Conservation (phyloP, 2,329 filamentous ascomycete species). For the Colletotrichum zoysiae region DNA sequence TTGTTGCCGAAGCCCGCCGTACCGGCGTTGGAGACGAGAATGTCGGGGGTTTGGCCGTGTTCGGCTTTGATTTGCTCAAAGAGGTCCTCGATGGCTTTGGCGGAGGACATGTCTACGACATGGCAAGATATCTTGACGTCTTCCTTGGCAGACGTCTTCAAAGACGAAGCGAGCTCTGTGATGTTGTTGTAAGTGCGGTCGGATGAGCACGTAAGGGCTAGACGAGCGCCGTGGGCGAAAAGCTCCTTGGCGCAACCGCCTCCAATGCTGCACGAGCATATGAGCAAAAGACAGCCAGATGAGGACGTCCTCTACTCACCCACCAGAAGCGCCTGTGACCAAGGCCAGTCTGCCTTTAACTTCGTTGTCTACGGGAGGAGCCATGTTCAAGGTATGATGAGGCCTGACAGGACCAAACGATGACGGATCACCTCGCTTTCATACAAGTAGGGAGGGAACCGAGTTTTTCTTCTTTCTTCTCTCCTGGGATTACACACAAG, state of each 20-base stretch:
- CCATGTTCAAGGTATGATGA: slow-evolving; percentile 18
- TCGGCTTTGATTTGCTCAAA: slow-evolving; percentile 65
- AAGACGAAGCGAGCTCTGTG: slow-evolving; percentile 10
- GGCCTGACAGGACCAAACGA: background rate
- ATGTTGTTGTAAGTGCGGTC: slow-evolving; percentile 28
- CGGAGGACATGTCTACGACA: slow-evolving; percentile 68
- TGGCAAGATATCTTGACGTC: slow-evolving; percentile 62
- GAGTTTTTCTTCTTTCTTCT: background rate
- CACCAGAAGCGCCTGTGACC: slow-evolving; percentile 72
- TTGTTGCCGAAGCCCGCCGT: slow-evolving; percentile 62
- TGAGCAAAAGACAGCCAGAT: slow-evolving; percentile 20
- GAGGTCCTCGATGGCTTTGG: slow-evolving; percentile 65
- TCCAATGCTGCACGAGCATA: slow-evolving; percentile 67
- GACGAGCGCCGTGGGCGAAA: slow-evolving; percentile 62
- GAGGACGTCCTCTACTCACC: slow-evolving; percentile 55
- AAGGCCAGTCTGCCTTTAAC: slow-evolving; percentile 67
- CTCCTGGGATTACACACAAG: background rate
- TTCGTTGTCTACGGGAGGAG: slow-evolving; percentile 53
- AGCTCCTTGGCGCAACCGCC: slow-evolving; percentile 69
- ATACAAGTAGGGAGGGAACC: too few species aligned
- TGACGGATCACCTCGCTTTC: too few species aligned
- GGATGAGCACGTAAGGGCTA: slow-evolving; percentile 68
- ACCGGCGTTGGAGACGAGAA: slow-evolving; percentile 76
- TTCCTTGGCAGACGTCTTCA: background rate
- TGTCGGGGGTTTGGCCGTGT: slow-evolving; percentile 70